A percentile compares a stretch with the other conserved stretches of the same genome.
Conservation (phyloP, 2,329 filamentous ascomycete species). For the Fusarium nurragi region DNA sequence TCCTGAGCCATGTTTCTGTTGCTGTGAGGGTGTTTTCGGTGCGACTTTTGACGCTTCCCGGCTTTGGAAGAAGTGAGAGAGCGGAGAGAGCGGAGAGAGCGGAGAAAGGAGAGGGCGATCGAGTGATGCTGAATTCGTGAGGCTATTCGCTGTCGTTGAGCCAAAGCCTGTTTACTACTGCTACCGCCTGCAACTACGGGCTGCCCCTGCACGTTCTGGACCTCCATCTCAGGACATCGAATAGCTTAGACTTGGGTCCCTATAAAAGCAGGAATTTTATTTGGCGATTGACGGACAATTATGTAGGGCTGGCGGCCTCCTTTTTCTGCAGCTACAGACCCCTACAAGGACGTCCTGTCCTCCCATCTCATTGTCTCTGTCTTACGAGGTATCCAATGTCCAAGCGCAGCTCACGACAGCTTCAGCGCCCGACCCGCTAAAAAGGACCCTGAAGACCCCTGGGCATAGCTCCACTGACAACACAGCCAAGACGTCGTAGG, state of each 20-base stretch:
- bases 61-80: slow-evolving; percentile 6
- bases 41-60: neutral
- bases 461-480: slow-evolving; percentile 10
- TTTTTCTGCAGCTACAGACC: no score
- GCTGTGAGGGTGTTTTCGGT: neutral
- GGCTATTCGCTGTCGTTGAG: slow-evolving; percentile 34
- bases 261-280: neutral
- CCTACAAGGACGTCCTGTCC: neutral
- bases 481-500: neutral
- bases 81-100: slow-evolving; percentile 22
- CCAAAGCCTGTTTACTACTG: slow-evolving; percentile 2
- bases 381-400: neutral
- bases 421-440: slow-evolving; percentile 15
- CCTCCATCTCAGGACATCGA: neutral
- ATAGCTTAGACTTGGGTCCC: neutral
- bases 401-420: slow-evolving; percentile 13
- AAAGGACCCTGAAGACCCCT: slow-evolving; percentile 10
- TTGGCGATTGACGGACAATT: neutral
- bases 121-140: slow-evolving; percentile 34
- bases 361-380: slow-evolving; percentile 4
- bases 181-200: slow-evolving; percentile 5
- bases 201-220: slow-evolving; percentile 33
- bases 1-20: slow-evolving; percentile 25
- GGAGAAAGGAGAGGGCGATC: slow-evolving; percentile 31
- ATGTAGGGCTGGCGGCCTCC: neutral